A percentile compares a stretch with the other conserved stretches of the same genome.
Conservation (phyloP, 805 yeast genomes). For the Henningerozyma blattae region DNA sequence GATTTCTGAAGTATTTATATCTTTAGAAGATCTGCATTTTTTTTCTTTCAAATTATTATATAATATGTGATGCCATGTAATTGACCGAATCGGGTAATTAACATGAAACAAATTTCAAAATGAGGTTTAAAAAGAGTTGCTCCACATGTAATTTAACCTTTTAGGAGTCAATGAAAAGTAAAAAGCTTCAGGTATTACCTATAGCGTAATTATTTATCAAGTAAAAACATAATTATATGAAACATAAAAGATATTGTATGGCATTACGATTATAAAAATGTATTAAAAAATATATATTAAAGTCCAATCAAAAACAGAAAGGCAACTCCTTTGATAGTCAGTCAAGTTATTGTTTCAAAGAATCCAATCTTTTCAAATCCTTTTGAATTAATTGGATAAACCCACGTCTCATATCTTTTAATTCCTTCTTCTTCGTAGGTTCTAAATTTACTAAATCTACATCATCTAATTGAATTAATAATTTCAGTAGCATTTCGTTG, state of each 20-base stretch:
- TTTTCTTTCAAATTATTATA: not conserved
- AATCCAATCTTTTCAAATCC: conserved; percentile 44
- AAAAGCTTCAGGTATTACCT: not conserved
- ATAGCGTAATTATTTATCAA: no score
- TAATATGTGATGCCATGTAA: not conserved
- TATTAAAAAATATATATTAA: no score
- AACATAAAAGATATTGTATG: conserved; percentile 5
- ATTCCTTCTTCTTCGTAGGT: conserved; percentile 31
- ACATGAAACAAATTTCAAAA: not conserved
- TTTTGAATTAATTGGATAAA: conserved; percentile 50
- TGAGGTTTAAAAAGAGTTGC: not conserved
- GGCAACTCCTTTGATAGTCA: not conserved
- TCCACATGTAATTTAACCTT: no score
- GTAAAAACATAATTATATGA: no score
- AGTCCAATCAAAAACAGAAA: conserved; percentile 15
- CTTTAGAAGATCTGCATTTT: not conserved
- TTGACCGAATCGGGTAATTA: not conserved
- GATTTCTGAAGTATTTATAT: not conserved
- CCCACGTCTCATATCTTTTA: conserved; percentile 47
- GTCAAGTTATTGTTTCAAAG: conserved; percentile 4
- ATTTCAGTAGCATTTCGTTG: conserved; percentile 57
- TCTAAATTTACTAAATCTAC: conserved; percentile 32
- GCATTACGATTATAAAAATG: not conserved
- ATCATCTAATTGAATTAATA: conserved; percentile 54
- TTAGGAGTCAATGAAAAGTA: conserved; percentile 7